Evolutionary conservation across 805 yeast genomes (phyloP), one percentile per base, ranked within the genome.

Genomic region (Zygoascus ofunaensis): DNA sequence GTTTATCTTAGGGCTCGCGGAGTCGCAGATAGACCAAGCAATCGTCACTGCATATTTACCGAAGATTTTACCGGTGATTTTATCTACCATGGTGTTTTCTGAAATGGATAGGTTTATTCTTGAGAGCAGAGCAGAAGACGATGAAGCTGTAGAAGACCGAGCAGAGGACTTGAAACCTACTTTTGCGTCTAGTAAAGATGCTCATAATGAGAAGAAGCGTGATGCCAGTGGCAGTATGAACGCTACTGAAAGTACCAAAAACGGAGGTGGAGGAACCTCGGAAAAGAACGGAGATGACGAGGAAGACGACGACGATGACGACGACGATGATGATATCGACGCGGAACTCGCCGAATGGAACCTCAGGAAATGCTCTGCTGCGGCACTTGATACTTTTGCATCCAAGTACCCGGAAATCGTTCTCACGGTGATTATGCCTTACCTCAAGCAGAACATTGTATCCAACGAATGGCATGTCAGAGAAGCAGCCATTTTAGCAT

Each of bases 331-430:
- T 23, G 87, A 77, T 40, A 83, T 75, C 42, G 82, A 73, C 40
- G 80, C 73, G 44, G 79, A 74, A 32, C 72, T 79, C 38, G 77
- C 80, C 30, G 86, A 79, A 54, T 92, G 98, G 98, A 87, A 80
- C 55, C 65, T 92, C 47, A 74, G 98, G 57, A 90, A 90, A 64
- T 90, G 97, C 62, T 73, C 95, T 3, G 97, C 97, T 2, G 92
- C 97, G 3, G 82, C 97, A 0, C 69, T 92, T 36, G 98, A 92
- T 59, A 74, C 81, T 1, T 65, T 92, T 45, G 82, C 97, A 1
- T 69, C 79, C 21, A 70, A 71, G 34, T 71, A 74, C 45, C 89
- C 96, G 0, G 71, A 70, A 10, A 77, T 76, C 46, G 89, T 86
- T 2, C 67, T 90, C 38, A 68, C 71, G 20, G 68, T 76, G 10